These are phyloP conservation scores for Pseudogymnoascus sp. DNA, from an alignment of 2,329 filamentous ascomycete genomes.

Conservation along the genomic window DNA sequence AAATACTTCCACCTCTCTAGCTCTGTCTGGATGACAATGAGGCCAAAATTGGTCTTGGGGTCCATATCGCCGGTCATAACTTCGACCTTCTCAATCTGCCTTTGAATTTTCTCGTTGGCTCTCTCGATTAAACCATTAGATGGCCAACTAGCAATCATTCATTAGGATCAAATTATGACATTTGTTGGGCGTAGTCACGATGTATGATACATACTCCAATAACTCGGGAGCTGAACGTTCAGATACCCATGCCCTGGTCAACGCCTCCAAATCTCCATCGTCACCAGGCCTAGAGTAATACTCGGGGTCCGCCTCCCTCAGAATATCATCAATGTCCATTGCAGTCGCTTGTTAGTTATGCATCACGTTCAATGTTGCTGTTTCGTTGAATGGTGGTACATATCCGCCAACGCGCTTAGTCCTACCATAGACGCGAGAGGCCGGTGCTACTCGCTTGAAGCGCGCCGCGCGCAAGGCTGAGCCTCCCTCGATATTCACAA, in stretches of 20 bases:
- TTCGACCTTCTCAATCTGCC: constrained; percentile 63
- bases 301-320: constrained; percentile 61
- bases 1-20: constrained; percentile 91
- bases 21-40: constrained; percentile 95
- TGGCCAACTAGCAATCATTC: constrained; percentile 43
- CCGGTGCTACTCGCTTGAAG: background rate
- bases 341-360: background rate
- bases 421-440: background rate
- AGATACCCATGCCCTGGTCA: constrained; percentile 89
- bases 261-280: constrained; percentile 63
- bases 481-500: background rate
- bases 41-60: constrained; percentile 80
- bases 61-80: constrained; percentile 78
- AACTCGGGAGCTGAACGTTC: constrained; percentile 86
- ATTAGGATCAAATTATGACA: constrained; percentile 10
- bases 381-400: background rate
- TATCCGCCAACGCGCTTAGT: background rate
- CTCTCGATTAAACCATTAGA: constrained; percentile 71
- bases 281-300: constrained; percentile 38
- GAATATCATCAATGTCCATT: constrained; percentile 80
- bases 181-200: background rate
- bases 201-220: constrained; percentile 51
- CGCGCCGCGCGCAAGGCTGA: background rate
- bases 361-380: constrained; percentile 2
- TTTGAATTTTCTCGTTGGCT: constrained; percentile 62